phyloP scores from a whole-genome alignment of 1,139 yeast species.

The Yamadazyma kanchanaburiensis region DNA sequence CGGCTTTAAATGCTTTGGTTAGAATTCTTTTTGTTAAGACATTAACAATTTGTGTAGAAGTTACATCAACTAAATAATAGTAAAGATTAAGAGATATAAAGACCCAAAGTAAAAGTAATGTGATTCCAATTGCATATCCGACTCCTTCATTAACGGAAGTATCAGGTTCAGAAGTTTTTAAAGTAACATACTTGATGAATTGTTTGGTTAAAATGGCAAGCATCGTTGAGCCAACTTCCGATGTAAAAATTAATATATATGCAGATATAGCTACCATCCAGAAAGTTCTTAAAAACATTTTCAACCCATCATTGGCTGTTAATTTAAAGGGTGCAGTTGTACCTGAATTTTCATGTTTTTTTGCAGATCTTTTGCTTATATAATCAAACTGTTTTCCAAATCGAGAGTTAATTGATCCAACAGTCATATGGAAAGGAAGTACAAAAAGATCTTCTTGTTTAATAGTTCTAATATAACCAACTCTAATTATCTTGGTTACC shows the following conservation, averaged over 20 bases:
- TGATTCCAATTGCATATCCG: constrained; percentile 36
- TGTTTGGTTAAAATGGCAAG: constrained; percentile 24
- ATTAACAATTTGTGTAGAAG: constrained; percentile 66
- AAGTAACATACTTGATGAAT: constrained; percentile 27
- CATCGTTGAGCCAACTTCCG: background rate
- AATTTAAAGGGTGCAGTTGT: background rate
- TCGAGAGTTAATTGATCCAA: too few species aligned
- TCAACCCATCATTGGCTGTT: background rate
- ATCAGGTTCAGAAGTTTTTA: constrained; percentile 20
- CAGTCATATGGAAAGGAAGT: constrained; percentile 47
- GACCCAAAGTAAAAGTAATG: constrained; percentile 21
- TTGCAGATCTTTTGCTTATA: too few species aligned
- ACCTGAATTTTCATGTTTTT: background rate
- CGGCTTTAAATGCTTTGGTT: constrained; percentile 61
- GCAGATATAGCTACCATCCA: too few species aligned
- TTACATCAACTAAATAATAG: constrained; percentile 21
- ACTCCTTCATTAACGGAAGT: constrained; percentile 26
- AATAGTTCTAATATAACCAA: constrained; percentile 67
- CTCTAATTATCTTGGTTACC: constrained; percentile 54
- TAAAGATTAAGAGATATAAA: constrained; percentile 29
- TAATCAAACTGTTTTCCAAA: too few species aligned
- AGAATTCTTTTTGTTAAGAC: constrained; percentile 66
- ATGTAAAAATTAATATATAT: too few species aligned
- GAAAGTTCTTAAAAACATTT: constrained; percentile 21
- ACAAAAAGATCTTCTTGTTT: constrained; percentile 60